Percentiles rank a stretch among this genome's conserved stretches.
Conservation (phyloP, 208 protist species). For the Kentomonas sorsogonicus region DNA sequence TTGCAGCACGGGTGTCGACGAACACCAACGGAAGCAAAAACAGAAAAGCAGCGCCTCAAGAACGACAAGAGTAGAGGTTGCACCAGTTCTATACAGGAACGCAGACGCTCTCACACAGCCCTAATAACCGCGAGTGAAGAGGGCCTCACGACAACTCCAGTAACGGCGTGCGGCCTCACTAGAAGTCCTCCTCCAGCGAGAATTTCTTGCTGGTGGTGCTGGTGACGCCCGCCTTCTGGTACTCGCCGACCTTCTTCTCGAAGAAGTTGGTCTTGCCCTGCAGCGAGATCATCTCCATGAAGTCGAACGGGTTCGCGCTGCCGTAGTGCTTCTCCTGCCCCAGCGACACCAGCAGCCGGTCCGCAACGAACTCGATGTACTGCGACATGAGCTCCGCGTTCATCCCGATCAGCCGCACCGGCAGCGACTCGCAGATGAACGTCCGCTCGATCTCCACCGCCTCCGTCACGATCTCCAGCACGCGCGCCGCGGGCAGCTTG, state of each 20-base stretch:
- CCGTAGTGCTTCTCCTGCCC: constrained; percentile 95
- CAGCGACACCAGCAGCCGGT: constrained; percentile 96
- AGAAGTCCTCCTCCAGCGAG: constrained; percentile 91
- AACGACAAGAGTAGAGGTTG: too few species aligned
- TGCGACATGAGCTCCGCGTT: constrained; percentile 96
- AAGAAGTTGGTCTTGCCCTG: constrained; percentile 99
- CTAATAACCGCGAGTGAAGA: too few species aligned
- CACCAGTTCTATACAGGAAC: too few species aligned
- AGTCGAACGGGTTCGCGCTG: constrained; percentile 98
- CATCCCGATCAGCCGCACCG: constrained; percentile 98
- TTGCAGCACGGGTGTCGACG: too few species aligned
- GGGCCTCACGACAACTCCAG: too few species aligned
- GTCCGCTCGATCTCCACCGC: constrained; percentile 96
- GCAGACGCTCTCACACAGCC: too few species aligned
- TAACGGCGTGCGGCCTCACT: too few species aligned
- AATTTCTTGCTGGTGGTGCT: constrained; percentile 77
- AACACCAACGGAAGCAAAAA: too few species aligned
- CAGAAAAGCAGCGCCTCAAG: too few species aligned
- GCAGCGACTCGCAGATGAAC: constrained; percentile 97
- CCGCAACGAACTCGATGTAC: constrained; percentile 99
- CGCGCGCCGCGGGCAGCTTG: constrained; percentile 77
- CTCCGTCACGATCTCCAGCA: constrained; percentile 90
- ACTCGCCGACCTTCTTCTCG: constrained; percentile 98
- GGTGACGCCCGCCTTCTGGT: constrained; percentile 98
- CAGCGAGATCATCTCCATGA: constrained; percentile 99